Evolutionary conservation across 768 basidiomycete species (phyloP).

Genomic region (Termitomyces sp.): DNA sequence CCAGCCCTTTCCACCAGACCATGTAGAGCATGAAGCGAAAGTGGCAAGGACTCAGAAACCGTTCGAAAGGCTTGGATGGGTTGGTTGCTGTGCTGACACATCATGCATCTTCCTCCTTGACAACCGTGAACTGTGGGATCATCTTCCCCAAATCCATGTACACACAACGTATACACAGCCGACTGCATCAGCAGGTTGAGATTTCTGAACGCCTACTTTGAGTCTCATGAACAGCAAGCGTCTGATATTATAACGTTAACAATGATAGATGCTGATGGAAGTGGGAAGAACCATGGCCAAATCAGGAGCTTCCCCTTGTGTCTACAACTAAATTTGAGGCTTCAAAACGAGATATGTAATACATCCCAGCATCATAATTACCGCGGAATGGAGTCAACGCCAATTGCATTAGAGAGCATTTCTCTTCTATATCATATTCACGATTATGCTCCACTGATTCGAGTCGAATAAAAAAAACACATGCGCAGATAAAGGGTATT

Average conservation of each 20-base stretch:
- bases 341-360: not conserved
- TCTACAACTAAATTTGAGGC: not conserved
- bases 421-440: not conserved
- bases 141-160: too few species aligned
- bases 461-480: slow-evolving; percentile 14
- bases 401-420: too few species aligned
- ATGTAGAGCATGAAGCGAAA: not conserved
- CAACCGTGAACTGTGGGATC: not conserved
- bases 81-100: not conserved
- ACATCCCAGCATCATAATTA: not conserved
- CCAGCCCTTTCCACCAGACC: not conserved
- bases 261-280: too few species aligned
- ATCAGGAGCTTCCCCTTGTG: not conserved
- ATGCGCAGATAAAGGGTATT: slow-evolving; percentile 27
- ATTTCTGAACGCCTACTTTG: slow-evolving; percentile 8
- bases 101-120: not conserved
- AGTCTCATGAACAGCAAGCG: too few species aligned
- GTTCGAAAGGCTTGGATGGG: not conserved
- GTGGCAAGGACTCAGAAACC: not conserved
- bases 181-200: not conserved
- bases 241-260: too few species aligned
- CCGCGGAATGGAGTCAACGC: not conserved
- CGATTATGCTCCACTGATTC: not conserved
- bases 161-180: not conserved
- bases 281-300: not conserved